A percentile compares a stretch with the other conserved stretches of the same genome.
These are phyloP conservation scores for Clonostachys sp. DNA, from an alignment of 2,329 filamentous ascomycete genomes.

Conservation along the genomic window DNA sequence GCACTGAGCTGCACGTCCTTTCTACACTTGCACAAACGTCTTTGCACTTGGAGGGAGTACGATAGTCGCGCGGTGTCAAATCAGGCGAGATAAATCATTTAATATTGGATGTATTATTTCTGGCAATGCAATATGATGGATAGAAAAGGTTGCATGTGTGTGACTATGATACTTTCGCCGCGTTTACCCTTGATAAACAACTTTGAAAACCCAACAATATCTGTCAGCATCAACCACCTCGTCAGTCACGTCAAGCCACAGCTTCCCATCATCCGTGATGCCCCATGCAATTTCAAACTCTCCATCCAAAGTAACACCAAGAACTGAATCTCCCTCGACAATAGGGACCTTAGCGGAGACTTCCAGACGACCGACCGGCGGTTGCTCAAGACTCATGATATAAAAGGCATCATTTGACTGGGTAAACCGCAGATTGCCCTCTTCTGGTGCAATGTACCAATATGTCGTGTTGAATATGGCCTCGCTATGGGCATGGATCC, in stretches of 20 bases:
- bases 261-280: conserved; percentile 6
- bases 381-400: conserved; percentile 33
- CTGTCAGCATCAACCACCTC: conserved; percentile 23
- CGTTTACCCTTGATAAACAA: conserved; percentile 6
- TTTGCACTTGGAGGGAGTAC: no score
- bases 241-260: conserved; percentile 23
- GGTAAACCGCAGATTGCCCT: conserved; percentile 42
- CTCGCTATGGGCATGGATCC: conserved; percentile 48
- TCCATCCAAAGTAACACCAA: conserved; percentile 26
- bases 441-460: conserved; percentile 42
- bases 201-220: conserved; percentile 29
- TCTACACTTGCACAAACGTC: no score
- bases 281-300: conserved; percentile 9
- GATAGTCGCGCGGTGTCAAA: no score
- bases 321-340: conserved; percentile 38
- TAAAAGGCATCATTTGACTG: conserved; percentile 48
- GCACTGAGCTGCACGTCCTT: no score
- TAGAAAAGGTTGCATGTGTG: no score
- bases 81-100: no score
- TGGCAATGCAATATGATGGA: no score
- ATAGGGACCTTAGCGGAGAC: conserved; percentile 39
- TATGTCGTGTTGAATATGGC: conserved; percentile 54
- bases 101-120: no score
- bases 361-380: conserved; percentile 29
- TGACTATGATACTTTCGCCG: no score